phyloP scores from a whole-genome alignment of 192 early-diverging fungal species.

The Anaeromyces robustus region DNA sequence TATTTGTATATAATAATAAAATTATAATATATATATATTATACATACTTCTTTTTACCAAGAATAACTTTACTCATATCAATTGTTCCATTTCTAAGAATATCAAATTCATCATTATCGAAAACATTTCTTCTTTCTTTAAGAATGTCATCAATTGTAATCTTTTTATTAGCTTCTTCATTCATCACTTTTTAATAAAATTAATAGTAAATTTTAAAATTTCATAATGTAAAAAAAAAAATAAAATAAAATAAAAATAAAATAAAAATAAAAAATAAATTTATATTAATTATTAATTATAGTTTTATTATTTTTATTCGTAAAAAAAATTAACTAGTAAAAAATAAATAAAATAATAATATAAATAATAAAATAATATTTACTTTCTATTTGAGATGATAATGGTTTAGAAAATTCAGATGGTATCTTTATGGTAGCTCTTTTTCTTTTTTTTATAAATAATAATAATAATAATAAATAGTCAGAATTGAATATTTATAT shows the following conservation, averaged over 20 bases:
- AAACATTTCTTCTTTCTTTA: conserved; percentile 55
- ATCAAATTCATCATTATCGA: conserved; percentile 90
- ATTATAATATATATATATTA: too few species aligned
- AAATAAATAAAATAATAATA: background rate
- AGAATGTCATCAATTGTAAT: conserved; percentile 21
- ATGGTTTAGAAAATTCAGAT: background rate
- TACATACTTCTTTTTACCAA: conserved; percentile 54
- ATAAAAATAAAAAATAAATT: too few species aligned
- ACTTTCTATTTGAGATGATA: background rate
- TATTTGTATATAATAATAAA: too few species aligned
- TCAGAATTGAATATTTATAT: too few species aligned
- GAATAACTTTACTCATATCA: conserved; percentile 44
- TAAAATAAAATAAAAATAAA: too few species aligned
- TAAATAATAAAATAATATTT: background rate
- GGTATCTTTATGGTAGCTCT: background rate
- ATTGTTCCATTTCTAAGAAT: conserved; percentile 48
- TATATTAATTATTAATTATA: too few species aligned
- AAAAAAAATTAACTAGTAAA: too few species aligned
- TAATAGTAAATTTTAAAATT: too few species aligned
- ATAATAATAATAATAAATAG: too few species aligned
- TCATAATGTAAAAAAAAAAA: too few species aligned
- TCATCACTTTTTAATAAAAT: background rate
- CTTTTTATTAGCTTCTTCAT: conserved; percentile 6
- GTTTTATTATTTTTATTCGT: too few species aligned
- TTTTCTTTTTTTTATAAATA: background rate